Conservation (phyloP, 805 yeast species). For the Yueomyces sinensis region DNA sequence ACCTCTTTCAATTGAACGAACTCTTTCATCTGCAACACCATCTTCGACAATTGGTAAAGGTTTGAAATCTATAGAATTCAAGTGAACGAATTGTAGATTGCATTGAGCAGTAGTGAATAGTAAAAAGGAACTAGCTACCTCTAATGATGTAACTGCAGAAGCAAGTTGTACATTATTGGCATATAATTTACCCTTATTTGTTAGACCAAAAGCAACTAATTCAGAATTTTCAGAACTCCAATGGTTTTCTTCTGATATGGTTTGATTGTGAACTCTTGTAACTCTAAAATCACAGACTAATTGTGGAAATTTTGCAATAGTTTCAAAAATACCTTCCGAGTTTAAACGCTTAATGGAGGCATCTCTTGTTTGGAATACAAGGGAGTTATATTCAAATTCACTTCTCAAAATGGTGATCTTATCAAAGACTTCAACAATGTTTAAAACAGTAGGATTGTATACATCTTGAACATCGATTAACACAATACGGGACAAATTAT, state of each 20-base stretch:
- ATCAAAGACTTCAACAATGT: constrained; percentile 31
- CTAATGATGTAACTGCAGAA: constrained; percentile 70
- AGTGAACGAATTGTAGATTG: constrained; percentile 67
- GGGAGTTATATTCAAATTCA: constrained; percentile 35
- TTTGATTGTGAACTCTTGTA: constrained; percentile 18
- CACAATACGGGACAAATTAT: constrained; percentile 35
- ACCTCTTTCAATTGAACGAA: constrained; percentile 84
- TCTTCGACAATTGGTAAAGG: constrained; percentile 28
- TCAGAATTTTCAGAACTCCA: constrained; percentile 19
- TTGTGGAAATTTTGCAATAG: constrained; percentile 48
- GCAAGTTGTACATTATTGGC: constrained; percentile 47
- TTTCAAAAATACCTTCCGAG: constrained; percentile 17
- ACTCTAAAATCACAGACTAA: constrained; percentile 52
- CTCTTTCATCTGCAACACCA: constrained; percentile 55
- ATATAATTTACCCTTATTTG: constrained; percentile 62
- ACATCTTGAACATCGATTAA: constrained; percentile 34
- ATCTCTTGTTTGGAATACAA: constrained; percentile 50
- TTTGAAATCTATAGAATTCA: constrained; percentile 30
- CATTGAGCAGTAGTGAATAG: constrained; percentile 83
- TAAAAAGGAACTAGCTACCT: constrained; percentile 56
- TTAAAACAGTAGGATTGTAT: constrained; percentile 28
- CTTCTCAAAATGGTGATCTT: constrained; percentile 46
- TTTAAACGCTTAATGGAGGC: constrained; percentile 40
- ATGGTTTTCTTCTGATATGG: constrained; percentile 7
- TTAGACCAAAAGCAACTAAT: constrained; percentile 52